Conservation (phyloP, 1,284 basidiomycete species). For the Moesziomyces globuligerus region DNA sequence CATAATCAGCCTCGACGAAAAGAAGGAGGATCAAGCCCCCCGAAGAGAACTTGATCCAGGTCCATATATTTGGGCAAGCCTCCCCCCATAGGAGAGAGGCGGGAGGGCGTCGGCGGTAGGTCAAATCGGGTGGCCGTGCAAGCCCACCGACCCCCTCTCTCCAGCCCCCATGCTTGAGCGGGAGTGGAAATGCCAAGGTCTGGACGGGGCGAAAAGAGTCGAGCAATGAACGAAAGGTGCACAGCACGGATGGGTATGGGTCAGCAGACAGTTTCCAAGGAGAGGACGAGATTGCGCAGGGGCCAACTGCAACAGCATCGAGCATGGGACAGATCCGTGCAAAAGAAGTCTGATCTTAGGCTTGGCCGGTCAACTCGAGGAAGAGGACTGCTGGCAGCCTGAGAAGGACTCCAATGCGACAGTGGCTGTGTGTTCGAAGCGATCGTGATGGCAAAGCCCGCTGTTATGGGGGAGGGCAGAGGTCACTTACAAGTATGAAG, state of each 20-base stretch:
- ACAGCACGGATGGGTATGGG: neutral
- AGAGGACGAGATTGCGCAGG: neutral
- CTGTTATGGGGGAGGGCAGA: conserved; percentile 15
- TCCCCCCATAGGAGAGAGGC: conserved; percentile 54
- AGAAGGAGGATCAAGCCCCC: conserved; percentile 25
- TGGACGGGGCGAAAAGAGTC: conserved; percentile 1
- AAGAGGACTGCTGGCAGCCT: too few relatives aligned
- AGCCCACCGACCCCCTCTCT: conserved; percentile 54
- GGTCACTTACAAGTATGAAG: conserved; percentile 49
- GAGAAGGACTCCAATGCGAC: neutral
- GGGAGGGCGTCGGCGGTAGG: conserved; percentile 54
- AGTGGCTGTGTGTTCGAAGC: neutral
- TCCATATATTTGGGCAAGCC: conserved; percentile 53
- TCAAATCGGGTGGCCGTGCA: conserved; percentile 57
- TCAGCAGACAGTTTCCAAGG: neutral
- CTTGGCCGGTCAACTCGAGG: too few relatives aligned
- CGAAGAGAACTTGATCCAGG: conserved; percentile 34
- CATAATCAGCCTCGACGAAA: conserved; percentile 16
- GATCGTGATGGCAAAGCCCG: conserved; percentile 1
- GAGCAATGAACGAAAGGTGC: too few relatives aligned
- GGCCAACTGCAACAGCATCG: neutral
- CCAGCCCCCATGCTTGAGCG: conserved; percentile 55
- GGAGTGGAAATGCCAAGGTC: conserved; percentile 58
- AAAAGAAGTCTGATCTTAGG: neutral
- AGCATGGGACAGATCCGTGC: neutral